Percentiles rank a stretch among this genome's conserved stretches.
Conservation (phyloP, 495 filamentous ascomycete species). For the Daldinia grandis region DNA sequence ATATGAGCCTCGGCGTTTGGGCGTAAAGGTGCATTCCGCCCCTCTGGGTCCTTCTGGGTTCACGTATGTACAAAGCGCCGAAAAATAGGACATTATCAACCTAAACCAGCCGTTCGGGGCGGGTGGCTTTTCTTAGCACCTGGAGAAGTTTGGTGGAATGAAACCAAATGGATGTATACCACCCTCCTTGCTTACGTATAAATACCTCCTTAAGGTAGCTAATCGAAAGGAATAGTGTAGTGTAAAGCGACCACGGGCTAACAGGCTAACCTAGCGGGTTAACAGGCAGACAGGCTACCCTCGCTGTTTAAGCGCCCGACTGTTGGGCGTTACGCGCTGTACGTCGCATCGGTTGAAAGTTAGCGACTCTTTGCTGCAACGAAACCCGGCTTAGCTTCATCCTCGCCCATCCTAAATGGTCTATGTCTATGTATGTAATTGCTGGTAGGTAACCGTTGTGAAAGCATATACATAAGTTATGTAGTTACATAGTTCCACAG, state of each 20-base stretch:
- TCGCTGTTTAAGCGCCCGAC: conserved; percentile 1
- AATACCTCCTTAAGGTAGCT: neutral
- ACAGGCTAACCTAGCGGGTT: neutral
- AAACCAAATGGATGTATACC: conserved; percentile 10
- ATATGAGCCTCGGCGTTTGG: conserved; percentile 3
- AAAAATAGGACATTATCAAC: conserved; percentile 4
- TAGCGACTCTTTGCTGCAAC: neutral
- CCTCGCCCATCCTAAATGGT: neutral
- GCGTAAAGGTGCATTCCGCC: neutral
- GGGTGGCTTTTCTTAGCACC: conserved; percentile 24
- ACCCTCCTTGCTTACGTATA: conserved; percentile 4
- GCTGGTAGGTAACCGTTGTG: too few species aligned
- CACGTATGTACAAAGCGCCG: neutral
- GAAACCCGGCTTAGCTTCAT: conserved; percentile 1
- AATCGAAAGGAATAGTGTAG: neutral
- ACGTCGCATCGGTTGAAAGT: neutral
- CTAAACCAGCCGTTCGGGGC: conserved; percentile 26
- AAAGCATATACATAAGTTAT: too few species aligned
- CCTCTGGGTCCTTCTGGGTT: conserved; percentile 9
- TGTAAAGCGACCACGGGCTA: neutral
- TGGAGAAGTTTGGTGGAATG: conserved; percentile 1
- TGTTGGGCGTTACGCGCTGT: conserved; percentile 1
- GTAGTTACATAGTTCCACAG: too few species aligned
- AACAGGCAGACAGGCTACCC: neutral
- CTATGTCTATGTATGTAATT: too few species aligned